Evolutionary conservation across 1,139 yeast species (phyloP).

Genomic region (Debaryomyces fabryi): DNA sequence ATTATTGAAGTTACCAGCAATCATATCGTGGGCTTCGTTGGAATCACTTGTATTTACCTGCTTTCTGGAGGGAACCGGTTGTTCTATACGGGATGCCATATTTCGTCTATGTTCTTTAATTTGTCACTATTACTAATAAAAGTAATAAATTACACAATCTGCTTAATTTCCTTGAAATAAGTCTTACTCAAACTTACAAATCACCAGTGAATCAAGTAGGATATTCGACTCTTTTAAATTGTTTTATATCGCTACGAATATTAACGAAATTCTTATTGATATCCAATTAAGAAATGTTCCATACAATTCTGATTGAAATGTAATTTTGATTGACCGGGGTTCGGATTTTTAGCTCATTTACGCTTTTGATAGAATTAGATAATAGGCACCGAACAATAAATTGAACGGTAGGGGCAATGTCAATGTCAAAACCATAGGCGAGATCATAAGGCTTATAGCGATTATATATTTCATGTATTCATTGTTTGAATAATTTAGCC

Average conservation of each 20-base stretch:
- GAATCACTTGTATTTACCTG: not conserved
- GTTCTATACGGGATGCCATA: conserved; percentile 11
- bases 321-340: conserved; percentile 3
- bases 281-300: conserved; percentile 3
- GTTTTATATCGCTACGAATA: not conserved
- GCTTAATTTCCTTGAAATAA: conserved; percentile 1
- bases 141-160: not conserved
- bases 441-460: not conserved
- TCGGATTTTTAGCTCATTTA: not conserved
- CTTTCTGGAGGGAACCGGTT: conserved; percentile 10
- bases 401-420: conserved; percentile 1
- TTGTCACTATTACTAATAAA: conserved; percentile 3
- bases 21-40: not conserved
- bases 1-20: conserved; percentile 19
- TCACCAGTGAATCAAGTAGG: not conserved
- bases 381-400: not conserved
- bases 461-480: not conserved
- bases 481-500: conserved; percentile 1
- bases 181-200: not conserved
- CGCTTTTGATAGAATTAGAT: conserved; percentile 1
- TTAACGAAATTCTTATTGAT: not conserved
- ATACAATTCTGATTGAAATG: not conserved
- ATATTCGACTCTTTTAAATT: not conserved
- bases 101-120: not conserved
- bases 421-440: not conserved